Percentiles rank a stretch among this genome's conserved stretches.
phyloP scores from a whole-genome alignment of 106 monocot species.

The Amphibolis antarctica region DNA sequence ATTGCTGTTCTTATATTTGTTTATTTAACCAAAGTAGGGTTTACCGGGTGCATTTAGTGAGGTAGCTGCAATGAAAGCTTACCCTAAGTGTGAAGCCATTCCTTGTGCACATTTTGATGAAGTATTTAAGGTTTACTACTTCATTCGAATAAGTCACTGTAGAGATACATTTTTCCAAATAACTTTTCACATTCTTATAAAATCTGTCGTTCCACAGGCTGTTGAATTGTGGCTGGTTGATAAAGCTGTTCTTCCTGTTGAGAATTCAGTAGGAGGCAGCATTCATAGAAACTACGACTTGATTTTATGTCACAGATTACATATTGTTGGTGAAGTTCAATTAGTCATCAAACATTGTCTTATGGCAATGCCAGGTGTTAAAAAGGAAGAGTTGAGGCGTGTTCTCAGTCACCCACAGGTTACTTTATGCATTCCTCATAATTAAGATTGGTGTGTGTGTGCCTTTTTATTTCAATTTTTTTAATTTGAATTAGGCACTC shows the following conservation, averaged over 20 bases:
- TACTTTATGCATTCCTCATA: not conserved
- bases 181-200: too few species aligned
- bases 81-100: slow-evolving; percentile 56
- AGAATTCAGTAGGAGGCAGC: slow-evolving; percentile 63
- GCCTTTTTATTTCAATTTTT: not conserved
- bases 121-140: slow-evolving; percentile 50
- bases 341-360: slow-evolving; percentile 52
- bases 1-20: slow-evolving; percentile 5
- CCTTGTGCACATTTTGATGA: slow-evolving; percentile 76
- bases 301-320: slow-evolving; percentile 54
- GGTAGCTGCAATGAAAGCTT: slow-evolving; percentile 64
- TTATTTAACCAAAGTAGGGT: slow-evolving; percentile 33
- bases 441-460: not conserved
- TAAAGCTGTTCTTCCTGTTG: slow-evolving; percentile 76
- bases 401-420: slow-evolving; percentile 77
- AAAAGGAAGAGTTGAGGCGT: slow-evolving; percentile 42
- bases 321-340: slow-evolving; percentile 73
- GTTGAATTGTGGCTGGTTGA: slow-evolving; percentile 71
- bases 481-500: slow-evolving; percentile 34
- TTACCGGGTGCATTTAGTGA: slow-evolving; percentile 70
- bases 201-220: slow-evolving; percentile 27
- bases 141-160: not conserved
- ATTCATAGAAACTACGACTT: slow-evolving; percentile 66
- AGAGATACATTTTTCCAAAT: not conserved
- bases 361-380: slow-evolving; percentile 48